Evolutionary conservation across 2,329 filamentous ascomycete species (phyloP).

Genomic region (Coniella vitis): DNA sequence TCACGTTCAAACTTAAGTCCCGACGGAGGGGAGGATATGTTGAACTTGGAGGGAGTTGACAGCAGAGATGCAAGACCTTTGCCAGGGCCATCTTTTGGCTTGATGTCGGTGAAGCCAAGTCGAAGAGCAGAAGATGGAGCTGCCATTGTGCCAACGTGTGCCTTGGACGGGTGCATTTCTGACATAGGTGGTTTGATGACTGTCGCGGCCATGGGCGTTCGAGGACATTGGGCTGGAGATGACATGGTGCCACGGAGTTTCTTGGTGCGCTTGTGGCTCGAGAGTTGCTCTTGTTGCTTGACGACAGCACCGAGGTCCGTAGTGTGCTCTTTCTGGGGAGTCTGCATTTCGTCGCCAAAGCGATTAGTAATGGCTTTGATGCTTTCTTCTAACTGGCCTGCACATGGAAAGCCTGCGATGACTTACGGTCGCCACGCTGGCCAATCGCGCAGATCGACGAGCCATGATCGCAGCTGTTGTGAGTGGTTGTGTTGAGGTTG

Average conservation of each 20-base stretch:
- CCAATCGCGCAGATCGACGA: constrained; percentile 16
- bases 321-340: constrained; percentile 16
- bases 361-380: constrained; percentile 11
- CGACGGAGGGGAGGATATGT: constrained; percentile 51
- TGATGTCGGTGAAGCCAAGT: constrained; percentile 75
- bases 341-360: constrained; percentile 12
- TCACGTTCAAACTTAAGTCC: constrained; percentile 56
- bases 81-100: constrained; percentile 42
- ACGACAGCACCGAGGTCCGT: constrained; percentile 33
- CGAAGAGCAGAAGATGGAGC: constrained; percentile 72
- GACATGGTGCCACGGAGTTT: constrained; percentile 28
- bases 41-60: constrained; percentile 57
- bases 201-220: constrained; percentile 58
- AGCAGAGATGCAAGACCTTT: constrained; percentile 31
- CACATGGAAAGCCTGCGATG: constrained; percentile 7
- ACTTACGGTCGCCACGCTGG: constrained; percentile 12
- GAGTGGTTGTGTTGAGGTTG: not conserved
- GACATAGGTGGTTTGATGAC: constrained; percentile 63
- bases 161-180: constrained; percentile 89
- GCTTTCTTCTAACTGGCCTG: not conserved
- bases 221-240: constrained; percentile 28
- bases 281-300: constrained; percentile 35
- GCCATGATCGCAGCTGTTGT: constrained; percentile 9
- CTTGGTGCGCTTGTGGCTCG: constrained; percentile 22
- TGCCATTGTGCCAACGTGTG: constrained; percentile 63